These are phyloP conservation scores for Stephania cephalantha DNA, from an alignment of 164 flowering plant species.

Conservation along the genomic window DNA sequence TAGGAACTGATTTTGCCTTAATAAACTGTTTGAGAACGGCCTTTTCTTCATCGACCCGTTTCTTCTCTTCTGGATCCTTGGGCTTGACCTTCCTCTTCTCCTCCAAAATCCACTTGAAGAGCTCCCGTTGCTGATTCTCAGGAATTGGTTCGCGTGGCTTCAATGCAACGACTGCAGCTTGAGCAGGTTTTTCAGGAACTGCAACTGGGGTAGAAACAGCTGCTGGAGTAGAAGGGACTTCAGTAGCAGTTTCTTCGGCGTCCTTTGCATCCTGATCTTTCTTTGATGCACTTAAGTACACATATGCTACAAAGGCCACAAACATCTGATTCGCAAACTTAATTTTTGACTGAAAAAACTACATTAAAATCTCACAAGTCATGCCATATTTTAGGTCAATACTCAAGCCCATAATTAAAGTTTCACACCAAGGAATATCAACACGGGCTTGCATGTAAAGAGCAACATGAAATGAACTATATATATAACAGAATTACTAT, in stretches of 20 bases:
- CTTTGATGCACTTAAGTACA: slow-evolving; percentile 56
- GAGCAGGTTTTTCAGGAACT: slow-evolving; percentile 21
- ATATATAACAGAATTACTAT: not conserved
- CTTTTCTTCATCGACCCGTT: slow-evolving; percentile 77
- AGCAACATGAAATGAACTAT: not conserved
- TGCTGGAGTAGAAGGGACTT: slow-evolving; percentile 32
- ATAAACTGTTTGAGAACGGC: slow-evolving; percentile 74
- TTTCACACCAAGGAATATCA: not conserved
- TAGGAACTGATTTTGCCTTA: slow-evolving; percentile 54
- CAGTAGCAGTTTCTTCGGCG: slow-evolving; percentile 29
- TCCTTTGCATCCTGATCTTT: slow-evolving; percentile 28
- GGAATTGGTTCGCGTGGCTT: slow-evolving; percentile 50
- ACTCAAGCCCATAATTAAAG: not conserved
- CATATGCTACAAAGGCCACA: slow-evolving; percentile 46
- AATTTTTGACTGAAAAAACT: not conserved
- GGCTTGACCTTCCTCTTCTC: slow-evolving; percentile 78
- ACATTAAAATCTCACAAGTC: not conserved
- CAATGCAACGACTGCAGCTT: slow-evolving; percentile 19
- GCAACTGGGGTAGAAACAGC: slow-evolving; percentile 9
- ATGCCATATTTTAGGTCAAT: not conserved
- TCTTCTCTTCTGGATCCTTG: slow-evolving; percentile 56
- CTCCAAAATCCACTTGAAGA: slow-evolving; percentile 80
- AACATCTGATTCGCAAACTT: not conserved
- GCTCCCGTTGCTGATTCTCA: slow-evolving; percentile 59
- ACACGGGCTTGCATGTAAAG: not conserved